Base-by-base conservation (phyloP, 306 rosid species). In the Sicyos edulis region DNA sequence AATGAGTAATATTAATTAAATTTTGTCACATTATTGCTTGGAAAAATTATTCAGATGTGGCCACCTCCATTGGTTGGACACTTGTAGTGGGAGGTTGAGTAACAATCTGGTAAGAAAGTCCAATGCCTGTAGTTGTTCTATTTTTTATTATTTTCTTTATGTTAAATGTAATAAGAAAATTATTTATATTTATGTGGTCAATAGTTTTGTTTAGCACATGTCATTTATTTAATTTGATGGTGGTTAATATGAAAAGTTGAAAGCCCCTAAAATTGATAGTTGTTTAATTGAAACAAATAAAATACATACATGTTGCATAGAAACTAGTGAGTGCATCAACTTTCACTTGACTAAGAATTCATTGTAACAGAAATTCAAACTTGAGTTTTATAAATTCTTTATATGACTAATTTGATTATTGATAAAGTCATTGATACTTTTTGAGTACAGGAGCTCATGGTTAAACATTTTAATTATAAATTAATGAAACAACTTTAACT, bases 321-420 rank as follows among this genome's bases (percentile, higher is more conserved):
- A 63, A 63, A 63, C 47, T 42, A 42, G 47, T 9, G 8, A 42
- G 70, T 63, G 70, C 70, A 63, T 37, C 70, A 63, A 63, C 70
- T 63, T 63, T 63, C 70, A 63, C 51, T 63, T 63, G 70, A 63
- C 70, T 63, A 0, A n/a, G 19, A 63, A 63, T 63, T 63, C 4
- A 17, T 63, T 37, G 70, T 10, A 63, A 34, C 4, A 1, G 3
- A 16, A 62, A 63, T 63, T 63, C 16, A 63, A 37, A n/a, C 26
- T 34, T 10, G 37, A 60, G 45, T 60, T 14, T 60, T 8, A 58
- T 5, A 57, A 57, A 58, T 24, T 24, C 12, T 58, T 58, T 58
- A 24, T 11, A 5, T 58, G 4, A 26, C 5, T 59, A 19, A 54
- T 2, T n/a, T 1, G n/a, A 54, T 16, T 53, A 53, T 53, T 53